Evolutionary conservation across 305 asterid genomes (phyloP).

Genomic region (Stenogyne calaminthoides): DNA sequence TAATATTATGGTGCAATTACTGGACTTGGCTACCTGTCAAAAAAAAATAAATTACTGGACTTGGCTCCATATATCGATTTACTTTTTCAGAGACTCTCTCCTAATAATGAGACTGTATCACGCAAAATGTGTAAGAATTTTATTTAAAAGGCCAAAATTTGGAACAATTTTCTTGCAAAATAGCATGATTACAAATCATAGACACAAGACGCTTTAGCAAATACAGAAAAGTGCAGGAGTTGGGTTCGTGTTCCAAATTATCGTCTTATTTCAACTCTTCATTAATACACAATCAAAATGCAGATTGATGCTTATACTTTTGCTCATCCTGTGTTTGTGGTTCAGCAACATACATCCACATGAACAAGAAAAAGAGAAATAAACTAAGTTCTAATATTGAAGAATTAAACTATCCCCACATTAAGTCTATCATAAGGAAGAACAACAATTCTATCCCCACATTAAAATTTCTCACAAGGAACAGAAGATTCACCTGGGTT

Average conservation of each 20-base stretch:
- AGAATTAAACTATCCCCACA: background rate
- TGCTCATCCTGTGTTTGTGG: background rate
- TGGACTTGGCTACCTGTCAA: too few species aligned
- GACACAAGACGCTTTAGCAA: too few species aligned
- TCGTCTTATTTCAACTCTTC: too few species aligned
- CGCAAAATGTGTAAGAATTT: background rate
- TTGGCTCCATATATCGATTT: too few species aligned
- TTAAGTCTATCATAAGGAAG: background rate
- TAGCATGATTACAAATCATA: too few species aligned
- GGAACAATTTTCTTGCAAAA: background rate
- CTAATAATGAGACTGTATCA: too few species aligned
- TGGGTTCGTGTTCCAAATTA: too few species aligned
- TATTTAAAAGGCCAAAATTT: background rate
- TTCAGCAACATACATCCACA: background rate
- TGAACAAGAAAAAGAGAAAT: background rate
- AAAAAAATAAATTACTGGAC: too few species aligned
- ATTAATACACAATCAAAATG: background rate
- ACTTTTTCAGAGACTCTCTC: too few species aligned
- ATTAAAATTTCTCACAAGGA: background rate
- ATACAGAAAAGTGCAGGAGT: too few species aligned
- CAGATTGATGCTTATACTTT: background rate
- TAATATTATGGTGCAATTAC: too few species aligned
- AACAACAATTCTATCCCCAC: too few species aligned
- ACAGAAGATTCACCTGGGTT: slow-evolving; percentile 14
- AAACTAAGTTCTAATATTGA: background rate